These are phyloP conservation scores for Aquilaria sinensis DNA, from an alignment of 345 rosid species.

Conservation along the genomic window DNA sequence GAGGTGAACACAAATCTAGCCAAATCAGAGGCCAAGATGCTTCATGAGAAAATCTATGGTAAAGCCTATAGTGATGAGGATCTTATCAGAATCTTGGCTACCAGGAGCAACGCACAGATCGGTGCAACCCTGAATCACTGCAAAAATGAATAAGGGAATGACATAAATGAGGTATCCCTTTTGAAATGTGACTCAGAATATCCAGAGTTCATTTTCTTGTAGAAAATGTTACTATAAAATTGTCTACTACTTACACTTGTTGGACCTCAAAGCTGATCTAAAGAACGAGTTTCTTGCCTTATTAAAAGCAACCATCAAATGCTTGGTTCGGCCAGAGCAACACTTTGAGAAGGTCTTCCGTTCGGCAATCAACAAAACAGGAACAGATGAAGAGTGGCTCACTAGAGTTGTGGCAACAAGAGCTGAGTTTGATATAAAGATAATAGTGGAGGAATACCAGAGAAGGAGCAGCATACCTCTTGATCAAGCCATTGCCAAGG, in stretches of 20 bases:
- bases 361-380: conserved; percentile 46
- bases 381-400: conserved; percentile 70
- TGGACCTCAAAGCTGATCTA: conserved; percentile 53
- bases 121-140: conserved; percentile 58
- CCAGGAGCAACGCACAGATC: conserved; percentile 63
- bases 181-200: too few species aligned
- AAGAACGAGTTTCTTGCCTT: conserved; percentile 51
- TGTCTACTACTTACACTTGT: neutral
- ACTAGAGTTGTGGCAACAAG: conserved; percentile 67
- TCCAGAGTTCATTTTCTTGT: neutral
- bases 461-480: conserved; percentile 46
- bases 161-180: conserved; percentile 41
- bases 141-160: conserved; percentile 53
- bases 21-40: conserved; percentile 50
- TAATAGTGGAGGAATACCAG: conserved; percentile 50
- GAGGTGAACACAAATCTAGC: conserved; percentile 65
- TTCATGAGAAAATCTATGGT: conserved; percentile 49
- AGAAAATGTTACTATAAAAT: too few species aligned
- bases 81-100: conserved; percentile 49
- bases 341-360: conserved; percentile 55
- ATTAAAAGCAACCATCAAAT: conserved; percentile 50
- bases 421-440: conserved; percentile 56
- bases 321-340: conserved; percentile 46
- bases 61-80: conserved; percentile 55
- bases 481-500: conserved; percentile 46